Evolutionary conservation across 345 rosid genomes (phyloP).

Genomic region (Toxicodendron radicans): DNA sequence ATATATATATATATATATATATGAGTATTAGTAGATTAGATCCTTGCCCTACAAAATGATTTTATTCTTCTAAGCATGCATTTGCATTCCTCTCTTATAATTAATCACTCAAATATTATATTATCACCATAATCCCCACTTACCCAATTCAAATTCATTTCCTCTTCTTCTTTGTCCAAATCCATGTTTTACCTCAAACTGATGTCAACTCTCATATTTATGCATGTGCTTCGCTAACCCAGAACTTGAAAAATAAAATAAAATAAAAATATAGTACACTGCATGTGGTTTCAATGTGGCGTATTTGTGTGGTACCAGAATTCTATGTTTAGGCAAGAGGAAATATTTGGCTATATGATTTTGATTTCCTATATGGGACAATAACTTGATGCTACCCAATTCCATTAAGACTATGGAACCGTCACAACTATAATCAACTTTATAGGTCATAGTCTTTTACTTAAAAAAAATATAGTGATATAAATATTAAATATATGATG

Average conservation of each 20-base stretch:
- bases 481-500: background rate
- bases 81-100: background rate
- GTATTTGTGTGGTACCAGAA: background rate
- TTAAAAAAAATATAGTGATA: background rate
- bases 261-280: background rate
- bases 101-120: slow-evolving; percentile 13
- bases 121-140: slow-evolving; percentile 18
- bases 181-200: too few relatives aligned
- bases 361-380: background rate
- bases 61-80: slow-evolving; percentile 30
- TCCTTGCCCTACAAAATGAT: slow-evolving; percentile 38
- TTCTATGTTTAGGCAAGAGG: background rate
- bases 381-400: background rate
- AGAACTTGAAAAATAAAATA: background rate
- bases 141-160: slow-evolving; percentile 19
- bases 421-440: slow-evolving; percentile 1
- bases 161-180: too few relatives aligned
- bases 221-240: background rate
- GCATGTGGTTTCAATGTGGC: background rate
- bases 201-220: background rate
- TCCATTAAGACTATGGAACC: background rate
- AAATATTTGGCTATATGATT: background rate
- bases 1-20: too few relatives aligned
- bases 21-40: slow-evolving; percentile 23
- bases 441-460: background rate